Evolutionary conservation across 2,329 filamentous ascomycete species (phyloP).

Genomic region (Blastomyces emzantsi): DNA sequence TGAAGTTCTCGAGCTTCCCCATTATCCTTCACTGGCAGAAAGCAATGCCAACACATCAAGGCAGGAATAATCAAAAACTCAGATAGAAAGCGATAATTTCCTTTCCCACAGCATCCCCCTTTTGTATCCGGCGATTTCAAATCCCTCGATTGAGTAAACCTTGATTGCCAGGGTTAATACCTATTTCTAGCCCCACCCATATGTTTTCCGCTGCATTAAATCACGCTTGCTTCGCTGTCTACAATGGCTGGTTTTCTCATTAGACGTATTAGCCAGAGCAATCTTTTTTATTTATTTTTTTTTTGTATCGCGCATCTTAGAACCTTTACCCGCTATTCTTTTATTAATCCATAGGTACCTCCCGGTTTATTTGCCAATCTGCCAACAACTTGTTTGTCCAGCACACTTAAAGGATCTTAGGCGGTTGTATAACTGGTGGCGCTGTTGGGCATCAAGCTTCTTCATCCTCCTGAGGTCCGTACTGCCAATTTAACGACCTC

Average conservation of each 20-base stretch:
- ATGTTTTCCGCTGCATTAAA: conserved; percentile 25
- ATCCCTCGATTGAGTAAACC: conserved; percentile 11
- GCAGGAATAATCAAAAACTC: conserved; percentile 16
- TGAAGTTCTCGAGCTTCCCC: conserved; percentile 46
- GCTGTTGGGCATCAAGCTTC: conserved; percentile 22
- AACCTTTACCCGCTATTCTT: conserved; percentile 10
- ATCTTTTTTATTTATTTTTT: conserved; percentile 6
- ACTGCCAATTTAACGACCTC: conserved; percentile 13
- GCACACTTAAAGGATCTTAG: conserved; percentile 4
- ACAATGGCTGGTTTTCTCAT: conserved; percentile 15
- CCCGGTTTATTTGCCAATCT: conserved; percentile 16
- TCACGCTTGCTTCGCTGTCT: conserved; percentile 19
- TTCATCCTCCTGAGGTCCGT: conserved; percentile 14
- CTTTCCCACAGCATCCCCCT: conserved; percentile 5
- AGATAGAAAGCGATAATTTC: conserved; percentile 10
- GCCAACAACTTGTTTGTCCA: conserved; percentile 7
- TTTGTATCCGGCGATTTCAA: conserved; percentile 10
- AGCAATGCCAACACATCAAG: conserved; percentile 81
- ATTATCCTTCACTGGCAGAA: conserved; percentile 65
- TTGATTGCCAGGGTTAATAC: conserved; percentile 14
- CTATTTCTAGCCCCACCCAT: conserved; percentile 26
- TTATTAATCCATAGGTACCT: conserved; percentile 11
- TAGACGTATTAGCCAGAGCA: conserved; percentile 6
- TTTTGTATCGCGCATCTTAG: conserved; percentile 7
- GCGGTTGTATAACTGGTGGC: conserved; percentile 16